Conservation (phyloP, 2,329 filamentous ascomycete species). For the Aspergillus felis region DNA sequence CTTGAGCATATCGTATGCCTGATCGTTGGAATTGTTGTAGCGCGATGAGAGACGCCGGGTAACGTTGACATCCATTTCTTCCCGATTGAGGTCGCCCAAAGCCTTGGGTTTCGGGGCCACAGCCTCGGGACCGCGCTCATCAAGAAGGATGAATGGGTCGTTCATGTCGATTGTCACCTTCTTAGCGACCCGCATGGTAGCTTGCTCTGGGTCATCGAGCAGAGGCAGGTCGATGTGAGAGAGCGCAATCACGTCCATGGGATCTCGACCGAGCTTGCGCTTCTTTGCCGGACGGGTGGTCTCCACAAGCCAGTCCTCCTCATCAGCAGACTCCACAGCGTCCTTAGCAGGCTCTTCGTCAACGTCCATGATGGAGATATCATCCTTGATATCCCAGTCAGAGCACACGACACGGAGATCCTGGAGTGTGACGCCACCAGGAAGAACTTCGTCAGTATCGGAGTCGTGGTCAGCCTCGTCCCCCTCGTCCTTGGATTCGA, state of each 20-base stretch:
- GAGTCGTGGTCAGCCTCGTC: constrained; percentile 51
- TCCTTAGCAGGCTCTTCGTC: constrained; percentile 18
- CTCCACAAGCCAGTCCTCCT: constrained; percentile 49
- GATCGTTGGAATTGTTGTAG: constrained; percentile 95
- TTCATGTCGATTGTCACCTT: constrained; percentile 80
- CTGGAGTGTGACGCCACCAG: constrained; percentile 68
- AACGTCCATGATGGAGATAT: constrained; percentile 42
- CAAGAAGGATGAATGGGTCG: constrained; percentile 80
- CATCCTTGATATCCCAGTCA: constrained; percentile 71
- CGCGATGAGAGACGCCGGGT: constrained; percentile 71
- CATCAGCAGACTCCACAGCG: constrained; percentile 48
- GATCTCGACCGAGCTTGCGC: constrained; percentile 52
- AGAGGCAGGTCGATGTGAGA: constrained; percentile 63
- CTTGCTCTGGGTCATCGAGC: constrained; percentile 75
- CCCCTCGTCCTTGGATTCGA: constrained; percentile 45
- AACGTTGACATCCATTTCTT: constrained; percentile 66
- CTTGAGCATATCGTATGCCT: constrained; percentile 91
- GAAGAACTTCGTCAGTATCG: constrained; percentile 59
- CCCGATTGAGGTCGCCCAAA: constrained; percentile 30
- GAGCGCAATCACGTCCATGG: constrained; percentile 46
- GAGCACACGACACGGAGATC: constrained; percentile 83
- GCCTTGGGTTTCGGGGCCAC: constrained; percentile 51
- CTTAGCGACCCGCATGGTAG: constrained; percentile 69
- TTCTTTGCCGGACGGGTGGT: constrained; percentile 59
- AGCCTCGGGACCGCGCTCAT: constrained; percentile 65